Evolutionary conservation across 1,139 yeast species (phyloP), one percentile per base, ranked within the genome.

Genomic region (Candida pseudoviswanathii): DNA sequence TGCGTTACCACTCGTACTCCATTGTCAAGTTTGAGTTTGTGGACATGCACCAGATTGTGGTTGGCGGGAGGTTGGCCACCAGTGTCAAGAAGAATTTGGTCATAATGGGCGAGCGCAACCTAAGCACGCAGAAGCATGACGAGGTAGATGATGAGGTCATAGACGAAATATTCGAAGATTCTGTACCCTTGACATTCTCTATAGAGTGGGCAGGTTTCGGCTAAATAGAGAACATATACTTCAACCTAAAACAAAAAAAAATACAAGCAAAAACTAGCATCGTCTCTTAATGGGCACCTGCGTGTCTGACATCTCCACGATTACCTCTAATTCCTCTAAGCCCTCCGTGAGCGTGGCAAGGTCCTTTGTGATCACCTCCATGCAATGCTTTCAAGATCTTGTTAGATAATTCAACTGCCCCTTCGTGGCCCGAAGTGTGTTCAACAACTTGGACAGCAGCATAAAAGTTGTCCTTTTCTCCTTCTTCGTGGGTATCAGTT

Each of bases 81-180:
- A 86, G 95, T 1, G 98, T 94, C 8, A 92, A 94, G 65, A 94
- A 94, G 65, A 75, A 87, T 36, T 88, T 91, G 88, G 80, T 89
- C 7, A 66, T 92, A 5, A 83, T 85, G 3, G 50, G 45, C 2
- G 36, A 16, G 8, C 52, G 47, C 7, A 22, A 43, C n/a, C 30
- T 31, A 30, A 34, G 41, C 2, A 39, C 11, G 2, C 11, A 51
- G 16, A 38, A 30, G 25, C 30, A 32, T 26, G 86, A 80, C 27
- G 67, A 62, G 25, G 54, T 52, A 37, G 54, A 54, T 41, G 49
- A 52, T 22, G 44, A 50, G 4, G 27, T 45, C 26, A 39, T 47
- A 4, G 47, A 36, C 43, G 48, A 42, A 31, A 49, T 47, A 38
- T 43, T 48, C 27, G 46, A 47, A 10, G 60, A 62, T 42, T 44